Evolutionary conservation across 1,284 basidiomycete genomes (phyloP), one percentile per base, ranked within the genome.

Genomic region (Ganoderma lingzhi): DNA sequence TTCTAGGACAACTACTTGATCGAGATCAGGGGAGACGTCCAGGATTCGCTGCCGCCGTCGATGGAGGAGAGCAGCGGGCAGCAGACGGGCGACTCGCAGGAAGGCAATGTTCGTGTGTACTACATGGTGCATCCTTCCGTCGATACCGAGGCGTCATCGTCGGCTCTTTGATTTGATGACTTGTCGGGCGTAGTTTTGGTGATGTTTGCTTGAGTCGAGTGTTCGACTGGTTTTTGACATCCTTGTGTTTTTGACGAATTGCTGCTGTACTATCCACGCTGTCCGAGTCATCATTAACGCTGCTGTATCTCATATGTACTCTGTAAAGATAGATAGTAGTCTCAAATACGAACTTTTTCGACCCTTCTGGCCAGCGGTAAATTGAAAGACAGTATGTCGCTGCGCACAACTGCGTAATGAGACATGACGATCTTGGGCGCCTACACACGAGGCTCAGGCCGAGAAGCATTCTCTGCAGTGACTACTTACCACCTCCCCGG

Each of bases 91-190:
- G 80, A 82, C 17, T 77, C 81, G 64, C 84, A 87, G 37, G 88
- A 85, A 19, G 86, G 87, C 28, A 87, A 91, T 73, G 82, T 88
- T n/a, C 87, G 88, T 8, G 85, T 93, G 66, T 91, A 89, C 76
- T 95, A 94, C 76, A 89, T 94, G 88, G 91, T 93, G 1, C 93
- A 95, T 81, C 92, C 93, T 2, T 89, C 90, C 1, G 92, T 95
- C 45, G 92, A 94, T 75, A 87, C 88, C 8, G 93, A 94, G 67
- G 79, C 74, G 1, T 81, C 83, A 10, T 84, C 83, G 4, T 84
- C 80, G 10, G 63, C 74, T 12, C 66, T 72, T 41, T 72, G 66
- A 72, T 67, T 14, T 14, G 32, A 9, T 51, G 56, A n/a, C 12
- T 45, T 56, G 19, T 23, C 32, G 28, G 37, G 59, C 2, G 6